Conservation (phyloP, 2,329 filamentous ascomycete species). For the Xylariaceae sp. region DNA sequence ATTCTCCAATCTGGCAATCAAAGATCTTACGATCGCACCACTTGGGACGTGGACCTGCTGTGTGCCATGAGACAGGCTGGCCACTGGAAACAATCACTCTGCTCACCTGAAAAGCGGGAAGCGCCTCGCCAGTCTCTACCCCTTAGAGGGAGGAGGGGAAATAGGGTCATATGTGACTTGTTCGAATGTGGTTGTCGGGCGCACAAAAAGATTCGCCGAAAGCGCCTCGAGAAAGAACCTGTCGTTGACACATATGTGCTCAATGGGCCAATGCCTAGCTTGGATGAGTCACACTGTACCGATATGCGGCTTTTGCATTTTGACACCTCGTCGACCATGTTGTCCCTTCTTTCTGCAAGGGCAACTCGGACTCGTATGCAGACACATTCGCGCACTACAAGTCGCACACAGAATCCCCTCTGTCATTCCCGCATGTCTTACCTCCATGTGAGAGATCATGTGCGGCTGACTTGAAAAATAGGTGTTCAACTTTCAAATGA, state of each 20-base stretch:
- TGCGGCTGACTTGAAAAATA: conserved; percentile 1
- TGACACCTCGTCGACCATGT: conserved; percentile 18
- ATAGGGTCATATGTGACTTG: conserved; percentile 16
- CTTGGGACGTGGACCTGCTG: conserved; percentile 13
- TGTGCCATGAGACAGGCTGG: conserved; percentile 16
- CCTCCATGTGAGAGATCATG: conserved; percentile 25
- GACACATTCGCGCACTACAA: not conserved
- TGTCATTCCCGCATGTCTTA: conserved; percentile 21
- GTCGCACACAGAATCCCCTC: not conserved
- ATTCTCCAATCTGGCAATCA: not conserved
- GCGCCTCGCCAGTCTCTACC: conserved; percentile 24
- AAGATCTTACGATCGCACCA: conserved; percentile 28
- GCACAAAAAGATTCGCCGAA: conserved; percentile 22
- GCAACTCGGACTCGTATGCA: conserved; percentile 2
- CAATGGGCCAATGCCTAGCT: not conserved
- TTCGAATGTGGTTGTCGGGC: conserved; percentile 12
- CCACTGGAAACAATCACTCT: conserved; percentile 15
- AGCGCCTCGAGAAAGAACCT: not conserved
- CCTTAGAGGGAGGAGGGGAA: conserved; percentile 10
- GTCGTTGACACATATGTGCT: conserved; percentile 5
- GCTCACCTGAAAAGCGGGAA: conserved; percentile 10
- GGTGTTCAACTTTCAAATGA: not conserved
- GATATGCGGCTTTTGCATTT: conserved; percentile 10
- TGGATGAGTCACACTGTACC: not conserved
- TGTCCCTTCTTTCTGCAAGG: conserved; percentile 20